A percentile compares a stretch with the other conserved stretches of the same genome.
These are phyloP conservation scores for Ophiostoma sp. DNA, from an alignment of 2,329 filamentous ascomycete species.

Conservation along the genomic window DNA sequence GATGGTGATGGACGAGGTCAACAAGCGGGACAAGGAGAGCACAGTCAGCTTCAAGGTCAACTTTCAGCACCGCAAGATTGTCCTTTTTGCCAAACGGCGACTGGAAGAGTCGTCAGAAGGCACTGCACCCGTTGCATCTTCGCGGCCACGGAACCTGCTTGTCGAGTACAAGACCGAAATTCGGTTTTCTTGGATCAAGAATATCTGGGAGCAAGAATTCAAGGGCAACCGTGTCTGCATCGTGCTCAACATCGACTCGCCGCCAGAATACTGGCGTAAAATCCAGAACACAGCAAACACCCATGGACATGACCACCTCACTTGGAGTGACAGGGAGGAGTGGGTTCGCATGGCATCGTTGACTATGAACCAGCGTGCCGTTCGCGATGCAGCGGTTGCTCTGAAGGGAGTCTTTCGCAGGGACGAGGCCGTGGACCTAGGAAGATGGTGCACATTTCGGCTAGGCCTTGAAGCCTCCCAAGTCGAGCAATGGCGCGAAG, in stretches of 20 bases:
- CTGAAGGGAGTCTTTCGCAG: conserved; percentile 32
- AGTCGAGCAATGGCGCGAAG: conserved; percentile 33
- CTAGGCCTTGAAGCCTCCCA: conserved; percentile 36
- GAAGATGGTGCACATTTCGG: conserved; percentile 53
- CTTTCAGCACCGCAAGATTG: conserved; percentile 18
- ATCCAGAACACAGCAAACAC: conserved; percentile 32
- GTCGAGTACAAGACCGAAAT: conserved; percentile 40
- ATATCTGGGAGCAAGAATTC: conserved; percentile 37
- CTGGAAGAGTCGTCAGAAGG: conserved; percentile 13
- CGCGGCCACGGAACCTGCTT: conserved; percentile 9
- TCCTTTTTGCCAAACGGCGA: conserved; percentile 19
- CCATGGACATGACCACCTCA: conserved; percentile 31
- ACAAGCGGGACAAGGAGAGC: conserved; percentile 11
- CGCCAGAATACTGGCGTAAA: conserved; percentile 45
- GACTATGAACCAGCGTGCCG: conserved; percentile 33
- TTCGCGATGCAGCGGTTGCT: conserved; percentile 36
- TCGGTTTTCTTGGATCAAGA: conserved; percentile 43
- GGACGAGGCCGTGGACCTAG: conserved; percentile 45
- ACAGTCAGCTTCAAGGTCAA: conserved; percentile 27
- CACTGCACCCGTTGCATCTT: not conserved
- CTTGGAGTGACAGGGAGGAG: conserved; percentile 40
- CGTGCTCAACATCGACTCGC: conserved; percentile 44
- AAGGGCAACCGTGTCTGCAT: conserved; percentile 36
- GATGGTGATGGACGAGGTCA: conserved; percentile 51
- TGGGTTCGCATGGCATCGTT: conserved; percentile 50